These are phyloP conservation scores for Pichia cabralensis DNA, from an alignment of 805 yeast genomes.

Conservation along the genomic window DNA sequence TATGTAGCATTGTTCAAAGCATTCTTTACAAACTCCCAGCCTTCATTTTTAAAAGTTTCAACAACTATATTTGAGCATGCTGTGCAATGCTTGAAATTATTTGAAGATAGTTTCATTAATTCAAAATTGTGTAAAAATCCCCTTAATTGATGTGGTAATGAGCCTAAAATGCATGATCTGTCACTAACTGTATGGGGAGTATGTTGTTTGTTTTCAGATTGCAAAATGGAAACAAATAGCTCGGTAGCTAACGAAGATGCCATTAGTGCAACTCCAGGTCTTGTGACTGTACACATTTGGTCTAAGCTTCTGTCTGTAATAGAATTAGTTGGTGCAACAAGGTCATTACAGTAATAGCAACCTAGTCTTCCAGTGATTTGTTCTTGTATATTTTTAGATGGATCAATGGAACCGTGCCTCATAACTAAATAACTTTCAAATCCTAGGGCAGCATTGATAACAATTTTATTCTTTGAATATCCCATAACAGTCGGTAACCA, in stretches of 20 bases:
- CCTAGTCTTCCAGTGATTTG: slow-evolving; percentile 47
- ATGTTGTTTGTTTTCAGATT: slow-evolving; percentile 43
- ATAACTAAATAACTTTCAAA: slow-evolving; percentile 89
- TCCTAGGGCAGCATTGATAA: slow-evolving; percentile 89
- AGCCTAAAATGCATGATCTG: slow-evolving; percentile 44
- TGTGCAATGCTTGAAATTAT: slow-evolving; percentile 70
- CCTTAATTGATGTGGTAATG: slow-evolving; percentile 80
- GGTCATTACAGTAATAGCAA: slow-evolving; percentile 93
- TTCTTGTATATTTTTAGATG: slow-evolving; percentile 15
- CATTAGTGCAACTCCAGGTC: slow-evolving; percentile 89
- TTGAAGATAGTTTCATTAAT: slow-evolving; percentile 56
- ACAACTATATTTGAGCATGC: slow-evolving; percentile 69
- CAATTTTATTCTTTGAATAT: slow-evolving; percentile 54
- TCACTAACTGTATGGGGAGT: slow-evolving; percentile 26
- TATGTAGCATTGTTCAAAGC: slow-evolving; percentile 61
- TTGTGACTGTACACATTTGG: slow-evolving; percentile 97
- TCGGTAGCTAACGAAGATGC: slow-evolving; percentile 88
- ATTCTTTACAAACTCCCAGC: slow-evolving; percentile 73
- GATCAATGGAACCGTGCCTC: slow-evolving; percentile 65
- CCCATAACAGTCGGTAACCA: slow-evolving; percentile 95
- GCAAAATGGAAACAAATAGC: slow-evolving; percentile 61
- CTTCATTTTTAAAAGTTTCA: slow-evolving; percentile 36
- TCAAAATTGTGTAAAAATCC: slow-evolving; percentile 69
- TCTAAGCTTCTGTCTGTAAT: slow-evolving; percentile 82
- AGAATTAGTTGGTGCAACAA: slow-evolving; percentile 87